Percentiles rank a stretch among this genome's conserved stretches.
Evolutionary conservation across 495 filamentous ascomycete species (phyloP).

Genomic region (Pyrenopolyporus hunteri): DNA sequence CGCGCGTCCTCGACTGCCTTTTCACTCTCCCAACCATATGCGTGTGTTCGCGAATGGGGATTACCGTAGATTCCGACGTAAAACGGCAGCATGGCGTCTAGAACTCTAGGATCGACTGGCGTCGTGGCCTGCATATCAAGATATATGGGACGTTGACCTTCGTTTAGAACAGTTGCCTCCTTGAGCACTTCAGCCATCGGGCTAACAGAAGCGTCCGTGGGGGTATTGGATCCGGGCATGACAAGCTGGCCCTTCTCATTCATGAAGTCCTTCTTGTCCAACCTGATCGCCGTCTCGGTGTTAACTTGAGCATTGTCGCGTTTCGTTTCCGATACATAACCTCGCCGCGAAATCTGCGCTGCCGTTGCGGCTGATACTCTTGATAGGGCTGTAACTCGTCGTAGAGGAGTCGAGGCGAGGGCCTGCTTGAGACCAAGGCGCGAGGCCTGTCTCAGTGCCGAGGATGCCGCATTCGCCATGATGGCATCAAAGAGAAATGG

Average conservation of each 20-base stretch:
- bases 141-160: conserved; percentile 93
- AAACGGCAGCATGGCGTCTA: conserved; percentile 96
- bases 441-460: conserved; percentile 78
- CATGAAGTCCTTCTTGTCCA: conserved; percentile 81
- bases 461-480: conserved; percentile 77
- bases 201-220: conserved; percentile 65
- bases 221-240: conserved; percentile 63
- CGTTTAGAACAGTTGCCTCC: conserved; percentile 90
- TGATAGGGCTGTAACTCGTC: conserved; percentile 52
- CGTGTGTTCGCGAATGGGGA: conserved; percentile 95
- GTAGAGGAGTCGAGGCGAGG: conserved; percentile 54
- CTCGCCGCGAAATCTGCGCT: conserved; percentile 50
- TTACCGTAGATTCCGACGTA: conserved; percentile 95
- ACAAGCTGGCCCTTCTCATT: conserved; percentile 70
- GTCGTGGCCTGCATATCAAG: conserved; percentile 99
- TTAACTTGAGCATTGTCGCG: conserved; percentile 80
- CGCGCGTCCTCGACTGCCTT: conserved; percentile 88
- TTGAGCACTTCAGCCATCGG: conserved; percentile 86
- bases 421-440: conserved; percentile 65
- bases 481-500: conserved; percentile 35
- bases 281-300: conserved; percentile 78
- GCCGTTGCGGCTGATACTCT: conserved; percentile 48
- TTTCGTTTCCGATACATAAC: conserved; percentile 86
- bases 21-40: conserved; percentile 98
- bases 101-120: conserved; percentile 89